Percentiles rank a stretch among this genome's conserved stretches.
Evolutionary conservation across 345 rosid species (phyloP).

Genomic region (Citrus mangshanensis): DNA sequence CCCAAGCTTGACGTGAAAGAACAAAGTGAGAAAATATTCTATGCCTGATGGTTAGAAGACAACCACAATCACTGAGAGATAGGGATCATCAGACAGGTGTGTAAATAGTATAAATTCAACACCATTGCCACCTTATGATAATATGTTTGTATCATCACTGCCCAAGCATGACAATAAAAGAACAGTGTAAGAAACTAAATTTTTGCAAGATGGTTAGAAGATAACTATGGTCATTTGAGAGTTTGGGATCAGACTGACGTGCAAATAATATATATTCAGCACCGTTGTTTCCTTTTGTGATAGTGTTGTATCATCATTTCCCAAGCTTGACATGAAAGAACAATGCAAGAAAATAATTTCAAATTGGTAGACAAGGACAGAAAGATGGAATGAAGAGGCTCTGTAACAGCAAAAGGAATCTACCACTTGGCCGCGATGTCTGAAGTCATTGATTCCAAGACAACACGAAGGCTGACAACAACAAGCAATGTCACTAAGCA

Average conservation of each 20-base stretch:
- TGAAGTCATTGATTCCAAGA: neutral
- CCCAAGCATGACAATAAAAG: slow-evolving; percentile 21
- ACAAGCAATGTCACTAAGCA: neutral
- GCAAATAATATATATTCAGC: slow-evolving; percentile 24
- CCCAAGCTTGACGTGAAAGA: neutral
- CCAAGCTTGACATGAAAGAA: neutral
- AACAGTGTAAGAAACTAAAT: neutral
- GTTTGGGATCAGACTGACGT: slow-evolving; percentile 40
- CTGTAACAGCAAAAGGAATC: neutral
- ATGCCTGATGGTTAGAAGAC: neutral
- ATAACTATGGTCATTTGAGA: neutral
- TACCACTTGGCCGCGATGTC: neutral
- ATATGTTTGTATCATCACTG: slow-evolving; percentile 40
- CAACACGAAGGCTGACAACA: neutral
- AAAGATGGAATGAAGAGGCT: neutral
- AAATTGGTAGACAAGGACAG: neutral
- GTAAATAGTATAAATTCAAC: slow-evolving; percentile 52
- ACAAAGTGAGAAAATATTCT: neutral
- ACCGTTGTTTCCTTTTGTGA: neutral
- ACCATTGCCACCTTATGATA: slow-evolving; percentile 37
- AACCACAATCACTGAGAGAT: neutral
- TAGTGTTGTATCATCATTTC: neutral
- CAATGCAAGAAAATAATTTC: neutral
- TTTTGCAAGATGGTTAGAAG: neutral
- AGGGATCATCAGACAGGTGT: slow-evolving; percentile 70